Conservation (phyloP, 257 asterid species). For the Henckelia pumila region DNA sequence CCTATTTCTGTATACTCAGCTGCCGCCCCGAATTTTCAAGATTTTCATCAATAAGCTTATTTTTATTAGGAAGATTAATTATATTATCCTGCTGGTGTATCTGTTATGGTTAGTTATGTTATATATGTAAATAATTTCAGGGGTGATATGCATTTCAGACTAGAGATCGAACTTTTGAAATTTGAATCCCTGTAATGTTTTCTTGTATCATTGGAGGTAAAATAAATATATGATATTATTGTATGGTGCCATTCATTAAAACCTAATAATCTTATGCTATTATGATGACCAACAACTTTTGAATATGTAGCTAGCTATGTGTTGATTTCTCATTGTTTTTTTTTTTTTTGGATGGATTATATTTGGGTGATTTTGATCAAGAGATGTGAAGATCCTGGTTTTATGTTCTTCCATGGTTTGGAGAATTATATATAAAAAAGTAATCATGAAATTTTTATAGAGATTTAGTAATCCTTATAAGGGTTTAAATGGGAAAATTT, state of each 20-base stretch:
- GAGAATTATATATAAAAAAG: neutral
- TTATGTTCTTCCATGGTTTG: neutral
- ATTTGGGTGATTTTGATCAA: neutral
- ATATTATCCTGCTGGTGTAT: constrained; percentile 1
- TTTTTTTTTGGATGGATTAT: neutral
- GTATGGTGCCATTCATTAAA: constrained; percentile 14
- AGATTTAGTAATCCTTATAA: neutral
- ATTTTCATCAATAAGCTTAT: constrained; percentile 22
- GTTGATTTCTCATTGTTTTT: neutral
- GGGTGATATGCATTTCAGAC: constrained; percentile 11
- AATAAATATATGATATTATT: constrained; percentile 25
- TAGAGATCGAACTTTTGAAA: constrained; percentile 10
- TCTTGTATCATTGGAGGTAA: constrained; percentile 19
- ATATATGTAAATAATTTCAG: constrained; percentile 19
- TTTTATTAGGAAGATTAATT: constrained; percentile 8
- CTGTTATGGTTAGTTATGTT: neutral
- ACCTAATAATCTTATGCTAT: constrained; percentile 1
- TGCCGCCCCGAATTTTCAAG: constrained; percentile 26
- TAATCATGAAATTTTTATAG: neutral
- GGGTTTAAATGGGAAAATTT: neutral
- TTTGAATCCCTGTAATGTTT: constrained; percentile 3
- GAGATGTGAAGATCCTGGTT: neutral
- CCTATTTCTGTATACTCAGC: constrained; percentile 35
- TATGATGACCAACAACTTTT: neutral
- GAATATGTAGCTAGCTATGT: constrained; percentile 1